Percentiles rank a stretch among this genome's conserved stretches.
Evolutionary conservation across 2,329 filamentous ascomycete species (phyloP).

Genomic region (Aureobasidium leucospermi): DNA sequence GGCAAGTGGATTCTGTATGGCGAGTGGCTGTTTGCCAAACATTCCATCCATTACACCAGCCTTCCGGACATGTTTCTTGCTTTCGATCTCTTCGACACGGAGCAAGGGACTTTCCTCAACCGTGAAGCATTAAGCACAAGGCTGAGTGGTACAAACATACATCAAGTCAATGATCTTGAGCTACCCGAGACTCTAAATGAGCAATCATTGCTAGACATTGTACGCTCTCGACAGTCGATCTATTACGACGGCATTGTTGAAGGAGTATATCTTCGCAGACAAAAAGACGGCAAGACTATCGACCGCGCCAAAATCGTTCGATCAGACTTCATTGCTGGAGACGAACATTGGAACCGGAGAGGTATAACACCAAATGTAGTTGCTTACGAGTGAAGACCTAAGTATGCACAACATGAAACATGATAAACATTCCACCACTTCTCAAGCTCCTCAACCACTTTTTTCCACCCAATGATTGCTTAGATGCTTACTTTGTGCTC

Average conservation of each 20-base stretch:
- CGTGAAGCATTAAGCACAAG: background rate
- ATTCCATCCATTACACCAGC: constrained; percentile 12
- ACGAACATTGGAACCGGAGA: constrained; percentile 4
- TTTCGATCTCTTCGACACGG: constrained; percentile 15
- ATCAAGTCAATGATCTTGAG: background rate
- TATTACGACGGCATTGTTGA: constrained; percentile 11
- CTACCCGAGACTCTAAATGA: background rate
- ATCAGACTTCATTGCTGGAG: constrained; percentile 14
- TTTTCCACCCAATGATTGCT: background rate
- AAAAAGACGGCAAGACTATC: constrained; percentile 9
- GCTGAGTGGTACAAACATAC: constrained; percentile 8
- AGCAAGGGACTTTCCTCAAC: constrained; percentile 2
- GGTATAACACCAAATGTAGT: background rate
- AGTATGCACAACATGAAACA: too few relatives aligned
- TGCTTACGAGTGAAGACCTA: too few relatives aligned
- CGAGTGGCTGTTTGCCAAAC: constrained; percentile 16
- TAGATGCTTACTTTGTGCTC: too few relatives aligned
- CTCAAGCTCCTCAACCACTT: too few relatives aligned
- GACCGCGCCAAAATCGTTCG: constrained; percentile 15
- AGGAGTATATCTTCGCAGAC: constrained; percentile 15
- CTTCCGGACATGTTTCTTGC: constrained; percentile 14
- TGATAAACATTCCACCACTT: too few relatives aligned
- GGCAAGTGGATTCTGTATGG: constrained; percentile 15
- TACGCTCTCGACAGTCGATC: background rate
- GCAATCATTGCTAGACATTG: background rate